phyloP scores from a whole-genome alignment of 2,329 filamentous ascomycete species.

The Graphiopsis chlorocephala region DNA sequence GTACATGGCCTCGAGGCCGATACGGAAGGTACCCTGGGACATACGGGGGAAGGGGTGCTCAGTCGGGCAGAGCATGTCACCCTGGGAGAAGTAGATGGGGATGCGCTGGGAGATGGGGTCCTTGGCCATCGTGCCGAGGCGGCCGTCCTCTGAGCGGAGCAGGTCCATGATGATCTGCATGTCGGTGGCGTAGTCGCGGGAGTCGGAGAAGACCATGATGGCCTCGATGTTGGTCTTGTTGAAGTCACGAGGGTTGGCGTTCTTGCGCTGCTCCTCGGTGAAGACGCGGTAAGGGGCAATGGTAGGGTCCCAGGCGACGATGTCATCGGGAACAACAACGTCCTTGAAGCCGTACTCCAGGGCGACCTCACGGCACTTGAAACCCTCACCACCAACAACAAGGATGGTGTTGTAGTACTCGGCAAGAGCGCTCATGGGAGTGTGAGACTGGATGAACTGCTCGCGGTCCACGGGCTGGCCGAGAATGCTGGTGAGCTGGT shows the following conservation, averaged over 20 bases:
- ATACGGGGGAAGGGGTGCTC: constrained; percentile 60
- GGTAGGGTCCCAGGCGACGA: constrained; percentile 65
- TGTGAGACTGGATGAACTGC: constrained; percentile 76
- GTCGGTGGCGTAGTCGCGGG: constrained; percentile 70
- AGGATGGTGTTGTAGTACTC: constrained; percentile 77
- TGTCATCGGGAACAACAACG: constrained; percentile 71
- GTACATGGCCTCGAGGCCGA: constrained; percentile 71
- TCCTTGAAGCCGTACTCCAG: constrained; percentile 73
- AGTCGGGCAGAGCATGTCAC: constrained; percentile 59
- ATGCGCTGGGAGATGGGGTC: constrained; percentile 65
- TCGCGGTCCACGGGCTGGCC: constrained; percentile 64
- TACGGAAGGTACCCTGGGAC: constrained; percentile 73
- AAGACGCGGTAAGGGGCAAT: constrained; percentile 69
- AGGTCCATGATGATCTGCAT: constrained; percentile 75
- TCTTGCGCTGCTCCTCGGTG: constrained; percentile 64
- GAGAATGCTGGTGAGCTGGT: constrained; percentile 66
- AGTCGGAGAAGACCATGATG: constrained; percentile 73
- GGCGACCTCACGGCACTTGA: constrained; percentile 69
- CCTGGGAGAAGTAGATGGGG: constrained; percentile 71
- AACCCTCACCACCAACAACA: constrained; percentile 72
- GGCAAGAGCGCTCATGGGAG: constrained; percentile 70
- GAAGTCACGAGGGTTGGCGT: constrained; percentile 69
- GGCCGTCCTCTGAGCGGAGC: constrained; percentile 65
- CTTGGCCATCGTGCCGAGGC: constrained; percentile 62
- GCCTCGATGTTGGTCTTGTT: constrained; percentile 68